These are phyloP conservation scores for Lactarius pseudohatsudake DNA, from an alignment of 768 basidiomycete genomes.

Conservation along the genomic window DNA sequence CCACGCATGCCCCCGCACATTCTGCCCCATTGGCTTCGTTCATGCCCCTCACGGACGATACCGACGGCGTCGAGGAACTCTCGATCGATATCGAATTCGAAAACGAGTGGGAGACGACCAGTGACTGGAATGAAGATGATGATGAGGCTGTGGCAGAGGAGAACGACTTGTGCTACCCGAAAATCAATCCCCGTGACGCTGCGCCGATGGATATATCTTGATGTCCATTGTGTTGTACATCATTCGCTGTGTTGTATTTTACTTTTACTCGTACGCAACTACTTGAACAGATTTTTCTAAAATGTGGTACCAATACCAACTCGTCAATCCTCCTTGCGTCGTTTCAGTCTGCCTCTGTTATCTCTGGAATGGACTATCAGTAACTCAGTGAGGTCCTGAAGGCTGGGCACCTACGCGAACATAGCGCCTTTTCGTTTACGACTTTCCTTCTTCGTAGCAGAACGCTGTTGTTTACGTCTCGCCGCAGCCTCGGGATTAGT, in stretches of 20 bases:
- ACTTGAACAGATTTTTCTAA: background rate
- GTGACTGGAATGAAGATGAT: conserved; percentile 90
- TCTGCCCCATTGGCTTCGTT: conserved; percentile 56
- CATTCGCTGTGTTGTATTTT: conserved; percentile 21
- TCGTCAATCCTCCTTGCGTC: conserved; percentile 40
- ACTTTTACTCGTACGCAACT: conserved; percentile 21
- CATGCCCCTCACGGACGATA: conserved; percentile 53
- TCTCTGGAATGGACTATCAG: conserved; percentile 40
- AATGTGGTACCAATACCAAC: background rate
- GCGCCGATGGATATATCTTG: conserved; percentile 44
- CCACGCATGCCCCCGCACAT: conserved; percentile 50
- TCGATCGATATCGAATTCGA: conserved; percentile 82
- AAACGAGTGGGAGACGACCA: conserved; percentile 87
- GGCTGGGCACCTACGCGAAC: conserved; percentile 52
- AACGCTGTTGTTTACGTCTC: conserved; percentile 68
- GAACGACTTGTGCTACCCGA: conserved; percentile 65
- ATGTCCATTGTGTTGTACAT: conserved; percentile 28
- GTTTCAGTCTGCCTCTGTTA: conserved; percentile 49
- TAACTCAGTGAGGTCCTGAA: conserved; percentile 8
- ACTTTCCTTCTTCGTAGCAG: conserved; percentile 79
- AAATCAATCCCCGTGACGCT: conserved; percentile 36
- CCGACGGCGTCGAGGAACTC: conserved; percentile 57
- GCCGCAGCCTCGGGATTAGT: conserved; percentile 76
- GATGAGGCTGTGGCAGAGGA: conserved; percentile 74
- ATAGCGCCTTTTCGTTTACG: conserved; percentile 70